Conservation (phyloP, 140 eudicot species). For the Oenanthe javanica region DNA sequence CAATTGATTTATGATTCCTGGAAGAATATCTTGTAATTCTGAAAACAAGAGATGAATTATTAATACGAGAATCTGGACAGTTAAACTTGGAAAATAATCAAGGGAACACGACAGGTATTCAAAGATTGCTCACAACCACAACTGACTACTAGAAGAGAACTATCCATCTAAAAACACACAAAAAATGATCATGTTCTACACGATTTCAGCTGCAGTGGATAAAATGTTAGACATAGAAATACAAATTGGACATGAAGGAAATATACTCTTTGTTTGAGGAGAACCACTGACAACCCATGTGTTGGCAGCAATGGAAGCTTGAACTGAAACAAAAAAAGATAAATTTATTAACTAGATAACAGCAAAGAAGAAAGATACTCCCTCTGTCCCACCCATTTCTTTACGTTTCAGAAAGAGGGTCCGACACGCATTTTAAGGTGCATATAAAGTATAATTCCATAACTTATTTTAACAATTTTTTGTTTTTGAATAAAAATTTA, state of each 20-base stretch:
- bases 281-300: constrained; percentile 92
- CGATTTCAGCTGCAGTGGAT: background rate
- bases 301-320: constrained; percentile 83
- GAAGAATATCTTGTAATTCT: constrained; percentile 86
- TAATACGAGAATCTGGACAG: background rate
- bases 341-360: background rate
- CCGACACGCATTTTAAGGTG: too few species aligned
- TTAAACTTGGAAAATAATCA: background rate
- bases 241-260: background rate
- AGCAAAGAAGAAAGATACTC: background rate
- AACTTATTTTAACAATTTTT: too few species aligned
- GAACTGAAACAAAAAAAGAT: constrained; percentile 36
- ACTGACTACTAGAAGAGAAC: background rate
- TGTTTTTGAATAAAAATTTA: too few species aligned
- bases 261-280: constrained; percentile 44
- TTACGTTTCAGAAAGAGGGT: too few species aligned
- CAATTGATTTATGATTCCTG: constrained; percentile 68
- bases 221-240: background rate
- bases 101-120: background rate
- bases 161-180: background rate
- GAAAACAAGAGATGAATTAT: background rate
- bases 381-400: too few species aligned
- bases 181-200: background rate
- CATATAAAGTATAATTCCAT: too few species aligned
- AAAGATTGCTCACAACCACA: background rate